These are phyloP conservation scores for Vaccinium corymbosum DNA, from an alignment of 148 eudicot genomes.

Conservation along the genomic window DNA sequence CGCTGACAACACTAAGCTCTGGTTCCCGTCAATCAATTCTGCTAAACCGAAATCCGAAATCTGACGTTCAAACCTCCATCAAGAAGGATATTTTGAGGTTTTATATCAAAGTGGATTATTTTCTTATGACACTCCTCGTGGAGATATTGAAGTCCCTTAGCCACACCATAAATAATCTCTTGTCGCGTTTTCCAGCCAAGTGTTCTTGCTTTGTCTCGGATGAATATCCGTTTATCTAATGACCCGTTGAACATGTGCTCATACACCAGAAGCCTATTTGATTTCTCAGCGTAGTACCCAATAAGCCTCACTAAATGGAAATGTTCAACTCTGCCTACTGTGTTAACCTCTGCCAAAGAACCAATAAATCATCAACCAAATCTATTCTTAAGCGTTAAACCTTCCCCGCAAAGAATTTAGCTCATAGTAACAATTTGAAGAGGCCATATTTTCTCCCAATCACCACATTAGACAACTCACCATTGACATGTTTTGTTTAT, in stretches of 20 bases:
- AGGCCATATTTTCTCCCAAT: too few species aligned
- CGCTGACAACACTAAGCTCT: neutral
- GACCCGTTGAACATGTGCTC: constrained; percentile 42
- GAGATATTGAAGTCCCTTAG: constrained; percentile 15
- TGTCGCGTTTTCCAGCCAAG: constrained; percentile 27
- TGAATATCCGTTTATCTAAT: constrained; percentile 37
- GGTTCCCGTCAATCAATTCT: neutral
- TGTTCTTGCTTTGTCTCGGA: neutral
- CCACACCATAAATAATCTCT: constrained; percentile 30
- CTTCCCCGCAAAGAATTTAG: too few species aligned
- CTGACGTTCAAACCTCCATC: neutral
- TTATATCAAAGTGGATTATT: neutral
- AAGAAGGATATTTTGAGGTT: constrained; percentile 1
- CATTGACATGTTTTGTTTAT: neutral
- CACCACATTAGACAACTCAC: neutral
- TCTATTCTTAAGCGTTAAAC: too few species aligned
- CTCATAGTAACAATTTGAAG: too few species aligned
- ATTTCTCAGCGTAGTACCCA: constrained; percentile 35
- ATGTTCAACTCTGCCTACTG: constrained; percentile 25
- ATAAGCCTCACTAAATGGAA: constrained; percentile 19
- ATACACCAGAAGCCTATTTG: constrained; percentile 34
- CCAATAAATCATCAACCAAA: too few species aligned
- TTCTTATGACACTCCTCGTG: neutral
- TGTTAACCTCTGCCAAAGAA: constrained; percentile 40
- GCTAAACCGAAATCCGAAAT: neutral